Evolutionary conservation across 495 filamentous ascomycete species (phyloP).

Genomic region (Hypoxylon fragiforme): DNA sequence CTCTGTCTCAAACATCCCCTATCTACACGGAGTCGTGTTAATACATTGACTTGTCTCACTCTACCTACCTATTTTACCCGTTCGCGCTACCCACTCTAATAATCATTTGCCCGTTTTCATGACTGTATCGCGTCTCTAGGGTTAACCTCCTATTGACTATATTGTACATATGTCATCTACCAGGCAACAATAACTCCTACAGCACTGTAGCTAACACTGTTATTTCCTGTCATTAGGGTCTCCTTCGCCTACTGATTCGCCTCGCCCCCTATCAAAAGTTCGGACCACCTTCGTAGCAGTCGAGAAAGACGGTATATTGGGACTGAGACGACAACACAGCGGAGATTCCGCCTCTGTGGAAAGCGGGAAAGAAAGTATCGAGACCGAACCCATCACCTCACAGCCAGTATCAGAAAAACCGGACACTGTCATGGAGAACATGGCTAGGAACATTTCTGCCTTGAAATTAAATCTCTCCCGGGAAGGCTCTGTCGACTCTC

Average conservation of each 20-base stretch:
- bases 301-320: conserved; percentile 61
- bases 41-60: not conserved
- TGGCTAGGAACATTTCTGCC: conserved; percentile 29
- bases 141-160: conserved; percentile 13
- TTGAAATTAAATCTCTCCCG: conserved; percentile 39
- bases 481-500: conserved; percentile 8
- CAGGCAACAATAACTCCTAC: conserved; percentile 6
- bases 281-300: conserved; percentile 84
- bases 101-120: conserved; percentile 11
- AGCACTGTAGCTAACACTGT: conserved; percentile 31
- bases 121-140: conserved; percentile 6
- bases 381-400: conserved; percentile 39
- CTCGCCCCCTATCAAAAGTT: conserved; percentile 73
- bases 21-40: too few relatives aligned
- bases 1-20: conserved; percentile 16
- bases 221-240: conserved; percentile 26
- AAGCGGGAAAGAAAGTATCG: conserved; percentile 42
- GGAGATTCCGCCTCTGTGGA: conserved; percentile 46
- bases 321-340: conserved; percentile 46
- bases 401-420: conserved; percentile 37
- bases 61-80: not conserved
- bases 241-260: conserved; percentile 43
- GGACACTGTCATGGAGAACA: conserved; percentile 37
- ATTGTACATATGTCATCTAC: conserved; percentile 11
- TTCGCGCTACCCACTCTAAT: not conserved